Evolutionary conservation across 2,329 filamentous ascomycete species (phyloP), one percentile per base, ranked within the genome.

Genomic region (Fusarium subtropicale): DNA sequence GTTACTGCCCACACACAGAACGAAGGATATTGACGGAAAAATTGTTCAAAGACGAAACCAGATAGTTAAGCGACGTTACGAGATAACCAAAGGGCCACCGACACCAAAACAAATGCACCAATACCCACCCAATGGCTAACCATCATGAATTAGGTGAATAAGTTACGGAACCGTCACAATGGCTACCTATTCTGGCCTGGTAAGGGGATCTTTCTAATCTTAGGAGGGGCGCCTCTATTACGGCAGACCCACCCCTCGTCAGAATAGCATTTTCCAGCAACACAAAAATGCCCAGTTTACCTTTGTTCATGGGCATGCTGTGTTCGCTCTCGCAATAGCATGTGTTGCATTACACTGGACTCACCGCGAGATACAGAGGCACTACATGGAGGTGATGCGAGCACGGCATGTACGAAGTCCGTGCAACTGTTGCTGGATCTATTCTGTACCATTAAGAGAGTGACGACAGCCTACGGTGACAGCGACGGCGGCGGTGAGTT

Each of bases 391-490:
- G 44, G 52, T 51, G 24, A 60, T 55, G 61, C 54, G 30, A 56
- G 36, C 52, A 70, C 67, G 47, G 28, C 67, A 70, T 64, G 67
- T 71, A 70, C 67, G 67, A 70, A 68, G 59, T 42, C 42, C n/a
- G 63, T 68, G 51, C 28, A 51, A 71, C 51, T 45, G 22, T 34
- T 31, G 39, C 44, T 68, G 50, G 38, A 61, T 48, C 45, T 36
- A 22, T 22, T 22, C 20, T 22, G 20, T 22, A 20, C 24, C 9
- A 28, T 36, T 16, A 7, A 39, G 48, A 20, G 24, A 51, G 41
- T 36, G 53, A 38, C 31, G 24, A 47, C 30, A 33, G 22, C 12
- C 7, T 54, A 33, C 39, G 38, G 28, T 24, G 36, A 44, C 16
- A 47, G 34, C 47, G 30, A 46, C 34, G 13, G 41, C 46, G 64